Evolutionary conservation across 768 basidiomycete species (phyloP).

Genomic region (Megacollybia marginata): DNA sequence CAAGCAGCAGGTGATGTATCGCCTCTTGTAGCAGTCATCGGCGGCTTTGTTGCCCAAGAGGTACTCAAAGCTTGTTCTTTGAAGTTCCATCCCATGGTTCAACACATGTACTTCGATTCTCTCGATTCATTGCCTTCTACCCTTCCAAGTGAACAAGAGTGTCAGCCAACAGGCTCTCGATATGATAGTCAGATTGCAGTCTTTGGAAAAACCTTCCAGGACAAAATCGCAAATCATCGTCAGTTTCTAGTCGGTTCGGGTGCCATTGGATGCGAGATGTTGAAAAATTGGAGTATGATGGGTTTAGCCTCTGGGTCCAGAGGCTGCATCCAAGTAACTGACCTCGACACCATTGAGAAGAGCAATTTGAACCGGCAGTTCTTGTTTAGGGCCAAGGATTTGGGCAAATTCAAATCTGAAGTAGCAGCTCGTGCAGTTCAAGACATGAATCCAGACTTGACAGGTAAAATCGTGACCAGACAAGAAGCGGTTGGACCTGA

Average conservation of each 20-base stretch:
- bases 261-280: slow-evolving; percentile 99
- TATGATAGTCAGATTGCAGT: slow-evolving; percentile 96
- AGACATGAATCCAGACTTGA: slow-evolving; percentile 92
- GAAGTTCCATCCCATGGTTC: slow-evolving; percentile 96
- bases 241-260: slow-evolving; percentile 99
- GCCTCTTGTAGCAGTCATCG: slow-evolving; percentile 88
- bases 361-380: slow-evolving; percentile 98
- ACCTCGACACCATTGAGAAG: slow-evolving; percentile 99
- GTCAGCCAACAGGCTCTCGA: slow-evolving; percentile 71
- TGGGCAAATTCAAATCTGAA: slow-evolving; percentile 96
- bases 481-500: slow-evolving; percentile 91
- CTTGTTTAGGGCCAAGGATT: slow-evolving; percentile 91
- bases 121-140: slow-evolving; percentile 82
- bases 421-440: slow-evolving; percentile 85
- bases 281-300: slow-evolving; percentile 99
- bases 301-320: slow-evolving; percentile 77
- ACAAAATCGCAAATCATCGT: slow-evolving; percentile 80
- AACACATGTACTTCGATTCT: slow-evolving; percentile 95
- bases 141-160: slow-evolving; percentile 76
- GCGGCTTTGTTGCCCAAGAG: slow-evolving; percentile 97
- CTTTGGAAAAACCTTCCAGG: slow-evolving; percentile 89
- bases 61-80: slow-evolving; percentile 94
- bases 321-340: slow-evolving; percentile 87
- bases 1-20: slow-evolving; percentile 89
- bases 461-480: slow-evolving; percentile 77